Conservation (phyloP, 306 rosid species). For the Gynostemma pentaphyllum region DNA sequence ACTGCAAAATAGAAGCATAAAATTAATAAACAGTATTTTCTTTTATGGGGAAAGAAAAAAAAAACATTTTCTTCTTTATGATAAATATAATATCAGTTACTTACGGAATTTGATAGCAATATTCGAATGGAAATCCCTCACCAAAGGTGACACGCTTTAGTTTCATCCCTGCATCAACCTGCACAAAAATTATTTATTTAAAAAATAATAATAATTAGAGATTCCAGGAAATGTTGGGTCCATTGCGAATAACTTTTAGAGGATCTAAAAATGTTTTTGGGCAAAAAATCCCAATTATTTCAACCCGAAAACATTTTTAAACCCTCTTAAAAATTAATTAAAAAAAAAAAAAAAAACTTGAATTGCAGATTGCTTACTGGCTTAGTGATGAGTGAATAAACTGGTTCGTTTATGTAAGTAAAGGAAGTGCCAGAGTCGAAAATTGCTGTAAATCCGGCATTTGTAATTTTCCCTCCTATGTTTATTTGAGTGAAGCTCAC, state of each 20-base stretch:
- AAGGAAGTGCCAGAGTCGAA: constrained; percentile 89
- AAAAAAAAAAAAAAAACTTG: no score
- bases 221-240: background rate
- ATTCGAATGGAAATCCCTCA: constrained; percentile 54
- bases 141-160: constrained; percentile 18
- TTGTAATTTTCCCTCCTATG: constrained; percentile 24
- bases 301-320: no score
- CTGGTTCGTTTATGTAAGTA: constrained; percentile 66
- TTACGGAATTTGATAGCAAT: constrained; percentile 56
- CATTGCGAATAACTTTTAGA: no score
- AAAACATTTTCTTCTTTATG: no score
- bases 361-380: constrained; percentile 35
- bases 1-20: constrained; percentile 28
- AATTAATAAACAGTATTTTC: no score
- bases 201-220: background rate
- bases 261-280: no score
- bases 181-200: constrained; percentile 20
- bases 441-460: constrained; percentile 50
- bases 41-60: no score
- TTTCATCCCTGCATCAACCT: constrained; percentile 38
- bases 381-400: constrained; percentile 43
- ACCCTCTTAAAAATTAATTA: no score
- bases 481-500: constrained; percentile 53
- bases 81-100: constrained; percentile 5
- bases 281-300: no score